phyloP scores from a whole-genome alignment of 495 filamentous ascomycete species.

The Peziza echinospora region DNA sequence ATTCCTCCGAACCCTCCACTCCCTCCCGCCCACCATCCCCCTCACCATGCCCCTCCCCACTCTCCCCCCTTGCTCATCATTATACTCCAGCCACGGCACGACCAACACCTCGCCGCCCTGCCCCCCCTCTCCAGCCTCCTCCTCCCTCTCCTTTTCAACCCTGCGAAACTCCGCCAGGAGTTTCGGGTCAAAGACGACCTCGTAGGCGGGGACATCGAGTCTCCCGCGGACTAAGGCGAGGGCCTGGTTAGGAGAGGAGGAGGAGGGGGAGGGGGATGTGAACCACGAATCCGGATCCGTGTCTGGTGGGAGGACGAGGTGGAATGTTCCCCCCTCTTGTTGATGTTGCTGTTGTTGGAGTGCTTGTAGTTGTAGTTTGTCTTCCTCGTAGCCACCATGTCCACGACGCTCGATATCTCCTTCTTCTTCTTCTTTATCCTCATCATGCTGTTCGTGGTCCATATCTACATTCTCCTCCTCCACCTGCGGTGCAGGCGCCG shows the following conservation, averaged over 20 bases:
- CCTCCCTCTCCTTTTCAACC: slow-evolving; percentile 4
- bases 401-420: slow-evolving; percentile 18
- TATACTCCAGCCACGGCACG: slow-evolving; percentile 16
- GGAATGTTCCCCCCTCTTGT: too few species aligned
- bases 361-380: background rate
- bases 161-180: too few species aligned
- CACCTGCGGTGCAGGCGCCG: background rate
- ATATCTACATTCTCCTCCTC: background rate
- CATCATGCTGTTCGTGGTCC: slow-evolving; percentile 1
- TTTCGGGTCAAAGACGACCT: too few species aligned
- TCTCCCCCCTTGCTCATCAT: slow-evolving; percentile 6
- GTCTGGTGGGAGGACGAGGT: slow-evolving; percentile 20
- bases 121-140: slow-evolving; percentile 7
- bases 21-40: slow-evolving; percentile 7
- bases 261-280: too few species aligned
- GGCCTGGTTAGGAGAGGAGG: too few species aligned
- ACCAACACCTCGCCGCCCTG: slow-evolving; percentile 5
- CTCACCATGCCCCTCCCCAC: slow-evolving; percentile 2
- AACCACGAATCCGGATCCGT: too few species aligned
- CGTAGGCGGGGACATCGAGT: too few species aligned
- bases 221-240: too few species aligned
- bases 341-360: slow-evolving; percentile 2
- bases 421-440: slow-evolving; percentile 7
- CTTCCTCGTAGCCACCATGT: background rate
- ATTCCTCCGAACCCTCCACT: slow-evolving; percentile 21